These are phyloP conservation scores for Dalbergia cultrata DNA, from an alignment of 306 rosid species.

Conservation along the genomic window DNA sequence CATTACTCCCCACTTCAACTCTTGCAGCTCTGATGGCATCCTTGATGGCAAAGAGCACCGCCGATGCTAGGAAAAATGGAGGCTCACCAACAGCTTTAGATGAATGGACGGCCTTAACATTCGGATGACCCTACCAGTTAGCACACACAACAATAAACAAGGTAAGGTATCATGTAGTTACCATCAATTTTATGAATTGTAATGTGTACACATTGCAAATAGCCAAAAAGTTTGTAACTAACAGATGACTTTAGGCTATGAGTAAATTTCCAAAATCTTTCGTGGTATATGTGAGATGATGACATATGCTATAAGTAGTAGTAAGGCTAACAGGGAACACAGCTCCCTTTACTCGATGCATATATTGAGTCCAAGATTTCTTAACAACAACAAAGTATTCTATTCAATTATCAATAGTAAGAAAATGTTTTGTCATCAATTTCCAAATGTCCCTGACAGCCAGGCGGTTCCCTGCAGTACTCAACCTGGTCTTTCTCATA, in stretches of 20 bases:
- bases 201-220: background rate
- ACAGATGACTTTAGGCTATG: background rate
- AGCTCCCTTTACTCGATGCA: too few species aligned
- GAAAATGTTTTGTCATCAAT: too few species aligned
- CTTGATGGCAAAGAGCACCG: slow-evolving; percentile 83
- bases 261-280: background rate
- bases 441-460: too few species aligned
- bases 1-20: slow-evolving; percentile 65
- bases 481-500: too few species aligned
- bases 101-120: slow-evolving; percentile 91
- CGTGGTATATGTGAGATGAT: slow-evolving; percentile 20
- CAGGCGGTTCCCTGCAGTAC: too few species aligned
- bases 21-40: slow-evolving; percentile 87
- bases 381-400: too few species aligned
- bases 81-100: slow-evolving; percentile 99
- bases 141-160: slow-evolving; percentile 21
- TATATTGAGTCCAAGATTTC: too few species aligned
- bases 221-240: background rate
- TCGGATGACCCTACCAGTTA: slow-evolving; percentile 84
- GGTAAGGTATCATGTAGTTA: slow-evolving; percentile 11
- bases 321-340: background rate
- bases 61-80: slow-evolving; percentile 92
- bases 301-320: background rate
- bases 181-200: slow-evolving; percentile 22
- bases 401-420: too few species aligned